Base-by-base conservation (phyloP, 106 monocot genomes). In the Dactylorhiza incarnata region DNA sequence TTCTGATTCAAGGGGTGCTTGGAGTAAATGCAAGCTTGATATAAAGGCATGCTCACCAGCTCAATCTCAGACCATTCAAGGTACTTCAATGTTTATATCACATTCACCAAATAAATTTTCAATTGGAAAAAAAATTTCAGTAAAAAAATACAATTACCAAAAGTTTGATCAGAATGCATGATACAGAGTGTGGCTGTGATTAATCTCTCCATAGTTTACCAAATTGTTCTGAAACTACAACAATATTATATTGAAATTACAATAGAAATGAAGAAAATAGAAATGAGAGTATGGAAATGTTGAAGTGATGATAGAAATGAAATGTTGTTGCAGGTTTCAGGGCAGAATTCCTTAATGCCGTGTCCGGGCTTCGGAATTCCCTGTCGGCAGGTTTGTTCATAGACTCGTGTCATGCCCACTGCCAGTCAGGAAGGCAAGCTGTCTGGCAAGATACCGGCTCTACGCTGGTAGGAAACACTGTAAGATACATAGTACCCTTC, bases 11-110 rank as follows among this genome's bases (percentile, higher is more conserved):
- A 50, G 83, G 14, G 79, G 78, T 5, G 84, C 76, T 46, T 94
- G 94, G 94, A 48, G 52, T 26, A 67, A 89, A 44, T 94, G 94
- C 94, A 94, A 87, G 83, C 74, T 80, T 37, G 70, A 89, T 49
- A 91, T 94, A 49, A 85, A 84, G 73, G 74, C 82, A 5, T 94
- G 94, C 19, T 85, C 85, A 66, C 54, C 87, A 25, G 59, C 8
- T 25, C 91, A 94, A 73, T 67, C 91, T 59, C 24, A 73, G 45
- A 75, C 74, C 24, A 79, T 94, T 54, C 89, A 94, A 84, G 85
- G 94, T 90, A 19, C 10, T 45, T 76, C 3, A 22, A 62, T 37
- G 37, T 22, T 62, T 6, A 20, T 62, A 23, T 24, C 23, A 62
- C 7, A 37, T 22, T 17, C 61, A 62, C 6, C 23, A 7, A 17